Evolutionary conservation across 225 moss, liverwort and hornwort genomes (phyloP).

Genomic region (Ulota crispa): DNA sequence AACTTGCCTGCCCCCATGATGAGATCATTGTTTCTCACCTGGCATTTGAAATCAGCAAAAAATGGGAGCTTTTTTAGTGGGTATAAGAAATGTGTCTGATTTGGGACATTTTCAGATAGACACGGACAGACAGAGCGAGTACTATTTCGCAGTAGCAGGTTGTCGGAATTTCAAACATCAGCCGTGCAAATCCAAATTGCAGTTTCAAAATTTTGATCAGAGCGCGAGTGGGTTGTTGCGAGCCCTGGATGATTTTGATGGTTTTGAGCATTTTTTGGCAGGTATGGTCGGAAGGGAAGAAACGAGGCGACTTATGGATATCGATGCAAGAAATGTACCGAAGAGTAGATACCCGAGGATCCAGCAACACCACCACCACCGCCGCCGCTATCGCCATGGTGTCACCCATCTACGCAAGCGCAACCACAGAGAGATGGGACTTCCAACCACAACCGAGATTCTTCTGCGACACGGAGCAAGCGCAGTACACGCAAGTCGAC

Average conservation of each 20-base stretch:
- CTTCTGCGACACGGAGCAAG: conserved; percentile 71
- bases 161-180: no score
- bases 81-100: no score
- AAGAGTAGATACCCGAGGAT: conserved; percentile 21
- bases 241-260: neutral
- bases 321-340: conserved; percentile 30
- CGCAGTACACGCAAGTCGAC: conserved; percentile 40
- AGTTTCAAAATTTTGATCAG: neutral
- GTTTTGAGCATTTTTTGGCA: neutral
- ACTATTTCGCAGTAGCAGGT: no score
- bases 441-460: conserved; percentile 65
- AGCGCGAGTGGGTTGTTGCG: neutral
- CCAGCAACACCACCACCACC: neutral
- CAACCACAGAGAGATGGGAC: conserved; percentile 44
- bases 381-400: neutral
- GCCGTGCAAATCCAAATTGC: neutral
- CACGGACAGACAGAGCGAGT: no score
- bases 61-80: no score
- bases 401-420: conserved; percentile 23
- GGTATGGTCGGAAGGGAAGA: conserved; percentile 46
- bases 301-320: conserved; percentile 37
- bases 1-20: no score
- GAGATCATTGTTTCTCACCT: no score
- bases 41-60: no score
- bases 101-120: no score